A percentile compares a stretch with the other conserved stretches of the same genome.
Evolutionary conservation across 306 rosid genomes (phyloP).

Genomic region (Castanea mollissima): DNA sequence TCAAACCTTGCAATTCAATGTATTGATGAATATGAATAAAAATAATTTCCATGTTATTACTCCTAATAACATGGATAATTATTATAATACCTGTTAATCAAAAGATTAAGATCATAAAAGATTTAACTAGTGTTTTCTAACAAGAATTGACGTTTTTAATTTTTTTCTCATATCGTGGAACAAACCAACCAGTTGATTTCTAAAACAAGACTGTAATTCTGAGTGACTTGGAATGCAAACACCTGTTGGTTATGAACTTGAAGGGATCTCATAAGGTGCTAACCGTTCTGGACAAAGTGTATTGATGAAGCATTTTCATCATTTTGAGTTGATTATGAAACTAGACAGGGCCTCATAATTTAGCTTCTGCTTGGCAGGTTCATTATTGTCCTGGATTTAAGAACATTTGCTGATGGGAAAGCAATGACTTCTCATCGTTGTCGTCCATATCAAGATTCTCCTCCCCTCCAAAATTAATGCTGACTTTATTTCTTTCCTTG

Average conservation of each 20-base stretch:
- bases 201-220: background rate
- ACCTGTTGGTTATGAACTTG: background rate
- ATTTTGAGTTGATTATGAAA: background rate
- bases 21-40: background rate
- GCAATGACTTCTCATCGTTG: conserved; percentile 42
- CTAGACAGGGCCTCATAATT: background rate
- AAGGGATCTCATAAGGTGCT: background rate
- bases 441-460: conserved; percentile 31
- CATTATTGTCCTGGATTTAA: conserved; percentile 12
- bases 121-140: too few species aligned
- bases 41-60: too few species aligned
- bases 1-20: too few species aligned
- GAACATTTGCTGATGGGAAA: conserved; percentile 28
- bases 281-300: background rate
- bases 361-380: background rate
- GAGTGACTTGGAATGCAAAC: background rate
- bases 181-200: background rate
- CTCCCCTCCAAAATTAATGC: conserved; percentile 25
- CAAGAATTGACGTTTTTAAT: background rate
- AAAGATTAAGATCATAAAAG: background rate
- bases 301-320: background rate
- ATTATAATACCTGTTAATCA: background rate
- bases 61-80: background rate
- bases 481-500: conserved; percentile 21
- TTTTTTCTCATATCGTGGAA: background rate